A percentile compares a stretch with the other conserved stretches of the same genome.
These are phyloP conservation scores for Ophiostoma novo-ulmi DNA, from an alignment of 2,329 filamentous ascomycete genomes.

Conservation along the genomic window DNA sequence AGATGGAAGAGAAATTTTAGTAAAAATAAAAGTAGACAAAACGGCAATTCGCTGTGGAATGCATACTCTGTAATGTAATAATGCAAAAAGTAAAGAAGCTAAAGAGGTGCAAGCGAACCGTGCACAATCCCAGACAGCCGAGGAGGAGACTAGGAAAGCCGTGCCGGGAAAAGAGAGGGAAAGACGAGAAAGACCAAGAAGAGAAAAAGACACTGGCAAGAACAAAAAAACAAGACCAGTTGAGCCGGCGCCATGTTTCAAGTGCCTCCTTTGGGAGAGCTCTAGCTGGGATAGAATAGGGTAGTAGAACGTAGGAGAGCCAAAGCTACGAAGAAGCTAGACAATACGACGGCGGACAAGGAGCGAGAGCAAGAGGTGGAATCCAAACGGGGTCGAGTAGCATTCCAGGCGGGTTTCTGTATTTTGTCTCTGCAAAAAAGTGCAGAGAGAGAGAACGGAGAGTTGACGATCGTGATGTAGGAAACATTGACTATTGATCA, in stretches of 20 bases:
- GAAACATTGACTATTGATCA: not conserved
- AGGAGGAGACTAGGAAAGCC: not conserved
- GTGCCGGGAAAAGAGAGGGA: not conserved
- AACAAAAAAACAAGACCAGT: not conserved
- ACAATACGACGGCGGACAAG: not conserved
- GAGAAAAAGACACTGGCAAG: not conserved
- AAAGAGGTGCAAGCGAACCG: not conserved
- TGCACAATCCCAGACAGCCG: slow-evolving; percentile 14
- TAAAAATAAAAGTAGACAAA: not conserved
- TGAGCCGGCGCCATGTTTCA: not conserved
- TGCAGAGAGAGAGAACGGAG: not conserved
- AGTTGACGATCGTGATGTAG: not conserved
- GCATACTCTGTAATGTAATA: not conserved
- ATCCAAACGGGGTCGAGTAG: not conserved
- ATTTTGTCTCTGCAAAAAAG: not conserved
- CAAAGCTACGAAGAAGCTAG: not conserved
- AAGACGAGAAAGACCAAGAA: not conserved
- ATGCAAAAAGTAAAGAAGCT: not conserved
- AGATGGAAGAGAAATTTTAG: not conserved
- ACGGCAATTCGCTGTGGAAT: not conserved
- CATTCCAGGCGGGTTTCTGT: not conserved
- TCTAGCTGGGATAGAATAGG: too few relatives aligned
- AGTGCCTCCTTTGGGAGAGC: not conserved
- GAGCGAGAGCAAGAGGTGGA: not conserved
- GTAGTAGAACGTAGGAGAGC: not conserved